These are phyloP conservation scores for Talaromyces marneffei DNA, from an alignment of 2,329 filamentous ascomycete genomes.

Conservation along the genomic window DNA sequence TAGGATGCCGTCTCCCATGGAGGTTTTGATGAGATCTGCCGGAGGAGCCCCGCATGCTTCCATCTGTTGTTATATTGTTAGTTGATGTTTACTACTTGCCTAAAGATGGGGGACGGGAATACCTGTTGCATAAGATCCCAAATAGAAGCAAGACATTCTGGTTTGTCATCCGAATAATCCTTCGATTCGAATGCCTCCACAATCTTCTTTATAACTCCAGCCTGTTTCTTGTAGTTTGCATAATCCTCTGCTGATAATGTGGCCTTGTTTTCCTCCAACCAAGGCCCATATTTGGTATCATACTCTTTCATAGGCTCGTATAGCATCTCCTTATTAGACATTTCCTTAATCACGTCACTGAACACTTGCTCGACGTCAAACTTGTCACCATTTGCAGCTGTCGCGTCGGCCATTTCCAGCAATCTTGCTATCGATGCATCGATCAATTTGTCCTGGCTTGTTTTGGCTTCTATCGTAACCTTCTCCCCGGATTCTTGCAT, in stretches of 20 bases:
- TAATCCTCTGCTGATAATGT: slow-evolving; percentile 63
- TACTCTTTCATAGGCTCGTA: slow-evolving; percentile 99
- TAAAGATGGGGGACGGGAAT: slow-evolving; percentile 9
- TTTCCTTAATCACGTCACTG: slow-evolving; percentile 96
- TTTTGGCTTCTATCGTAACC: slow-evolving; percentile 65
- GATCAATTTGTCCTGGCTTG: slow-evolving; percentile 53
- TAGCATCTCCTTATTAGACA: slow-evolving; percentile 95
- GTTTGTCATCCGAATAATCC: slow-evolving; percentile 74
- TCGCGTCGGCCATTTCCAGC: slow-evolving; percentile 70
- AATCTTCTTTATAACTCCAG: slow-evolving; percentile 74
- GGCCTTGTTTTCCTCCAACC: slow-evolving; percentile 70
- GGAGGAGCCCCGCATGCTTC: slow-evolving; percentile 90
- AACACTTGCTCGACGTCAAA: slow-evolving; percentile 82
- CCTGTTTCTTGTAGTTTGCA: slow-evolving; percentile 74
- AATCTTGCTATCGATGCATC: slow-evolving; percentile 89
- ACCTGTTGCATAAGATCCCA: slow-evolving; percentile 98
- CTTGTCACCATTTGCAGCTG: slow-evolving; percentile 52
- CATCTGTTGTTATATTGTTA: slow-evolving; percentile 66
- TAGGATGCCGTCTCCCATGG: slow-evolving; percentile 22
- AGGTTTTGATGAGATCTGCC: slow-evolving; percentile 64
- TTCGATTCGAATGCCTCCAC: slow-evolving; percentile 79
- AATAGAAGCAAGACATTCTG: slow-evolving; percentile 80
- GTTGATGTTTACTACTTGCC: not conserved
- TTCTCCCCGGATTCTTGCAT: slow-evolving; percentile 87
- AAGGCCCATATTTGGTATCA: slow-evolving; percentile 82